Conservation (phyloP, 1,284 basidiomycete genomes). For the Abortiporus biennis region DNA sequence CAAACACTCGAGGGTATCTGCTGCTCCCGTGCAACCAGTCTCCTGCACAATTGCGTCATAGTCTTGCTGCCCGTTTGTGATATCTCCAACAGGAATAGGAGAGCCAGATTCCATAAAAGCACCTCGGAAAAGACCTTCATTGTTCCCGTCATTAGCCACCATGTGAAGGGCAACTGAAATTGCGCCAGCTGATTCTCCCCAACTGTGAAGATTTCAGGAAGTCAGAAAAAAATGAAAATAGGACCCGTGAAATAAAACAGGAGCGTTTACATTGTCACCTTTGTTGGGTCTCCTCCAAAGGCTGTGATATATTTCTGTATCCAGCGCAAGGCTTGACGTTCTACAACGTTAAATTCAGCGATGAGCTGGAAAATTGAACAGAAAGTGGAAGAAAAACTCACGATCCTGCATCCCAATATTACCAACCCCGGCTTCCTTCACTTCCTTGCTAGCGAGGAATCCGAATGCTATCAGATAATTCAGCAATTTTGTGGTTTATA, state of each 20-base stretch:
- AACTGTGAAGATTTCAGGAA: conserved; percentile 16
- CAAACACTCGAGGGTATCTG: conserved; percentile 34
- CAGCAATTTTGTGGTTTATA: background rate
- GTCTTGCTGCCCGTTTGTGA: conserved; percentile 23
- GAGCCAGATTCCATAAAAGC: conserved; percentile 33
- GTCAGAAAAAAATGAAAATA: background rate
- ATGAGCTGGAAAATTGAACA: background rate
- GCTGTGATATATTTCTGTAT: conserved; percentile 54
- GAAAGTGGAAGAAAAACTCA: conserved; percentile 20
- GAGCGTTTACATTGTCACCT: conserved; percentile 46
- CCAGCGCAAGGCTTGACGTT: conserved; percentile 21
- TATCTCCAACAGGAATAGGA: conserved; percentile 25
- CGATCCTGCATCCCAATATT: conserved; percentile 53
- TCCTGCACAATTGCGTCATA: conserved; percentile 27
- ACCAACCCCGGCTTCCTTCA: conserved; percentile 41
- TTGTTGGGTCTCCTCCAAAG: conserved; percentile 59
- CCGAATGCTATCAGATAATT: conserved; percentile 26
- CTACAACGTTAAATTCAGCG: conserved; percentile 10
- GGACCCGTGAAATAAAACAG: background rate
- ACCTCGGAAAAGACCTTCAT: conserved; percentile 27
- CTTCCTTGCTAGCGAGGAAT: conserved; percentile 42
- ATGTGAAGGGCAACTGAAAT: conserved; percentile 29
- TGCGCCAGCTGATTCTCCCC: conserved; percentile 38
- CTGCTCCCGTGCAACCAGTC: conserved; percentile 23
- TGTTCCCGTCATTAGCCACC: conserved; percentile 25